phyloP scores from a whole-genome alignment of 2,329 filamentous ascomycete species.

The Endothia cerciana region DNA sequence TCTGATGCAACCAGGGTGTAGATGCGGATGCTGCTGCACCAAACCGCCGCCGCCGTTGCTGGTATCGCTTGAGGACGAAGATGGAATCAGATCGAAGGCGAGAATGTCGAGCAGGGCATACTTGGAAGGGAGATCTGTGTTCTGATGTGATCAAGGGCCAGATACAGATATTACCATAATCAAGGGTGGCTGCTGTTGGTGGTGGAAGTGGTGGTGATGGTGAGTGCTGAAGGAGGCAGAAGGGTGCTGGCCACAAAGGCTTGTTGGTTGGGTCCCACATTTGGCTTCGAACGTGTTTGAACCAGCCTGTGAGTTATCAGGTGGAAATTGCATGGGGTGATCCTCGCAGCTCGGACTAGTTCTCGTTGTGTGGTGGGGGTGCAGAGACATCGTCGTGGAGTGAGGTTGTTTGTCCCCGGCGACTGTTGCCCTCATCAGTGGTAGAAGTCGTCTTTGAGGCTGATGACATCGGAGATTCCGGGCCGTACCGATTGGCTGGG shows the following conservation, averaged over 20 bases:
- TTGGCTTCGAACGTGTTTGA: neutral
- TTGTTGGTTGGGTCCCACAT: neutral
- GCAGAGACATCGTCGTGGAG: neutral
- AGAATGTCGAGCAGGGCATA: neutral
- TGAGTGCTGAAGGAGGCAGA: neutral
- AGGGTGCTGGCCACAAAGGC: neutral
- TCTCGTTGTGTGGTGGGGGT: neutral
- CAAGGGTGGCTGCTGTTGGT: no score
- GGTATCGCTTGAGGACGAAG: neutral
- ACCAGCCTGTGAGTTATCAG: neutral
- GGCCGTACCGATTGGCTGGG: neutral
- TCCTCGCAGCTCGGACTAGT: neutral
- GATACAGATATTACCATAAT: neutral
- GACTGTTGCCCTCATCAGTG: neutral
- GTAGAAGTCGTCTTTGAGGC: constrained; percentile 9
- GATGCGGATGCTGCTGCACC: no score
- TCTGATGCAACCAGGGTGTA: neutral
- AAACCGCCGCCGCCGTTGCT: neutral
- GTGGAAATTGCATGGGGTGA: neutral
- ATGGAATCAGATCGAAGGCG: neutral
- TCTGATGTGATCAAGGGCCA: neutral
- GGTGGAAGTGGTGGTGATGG: no score
- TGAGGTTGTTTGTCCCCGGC: neutral
- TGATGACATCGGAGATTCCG: neutral
- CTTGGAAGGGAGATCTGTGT: neutral